Base-by-base conservation (phyloP, 768 basidiomycete species). In the Roridomyces roridus region DNA sequence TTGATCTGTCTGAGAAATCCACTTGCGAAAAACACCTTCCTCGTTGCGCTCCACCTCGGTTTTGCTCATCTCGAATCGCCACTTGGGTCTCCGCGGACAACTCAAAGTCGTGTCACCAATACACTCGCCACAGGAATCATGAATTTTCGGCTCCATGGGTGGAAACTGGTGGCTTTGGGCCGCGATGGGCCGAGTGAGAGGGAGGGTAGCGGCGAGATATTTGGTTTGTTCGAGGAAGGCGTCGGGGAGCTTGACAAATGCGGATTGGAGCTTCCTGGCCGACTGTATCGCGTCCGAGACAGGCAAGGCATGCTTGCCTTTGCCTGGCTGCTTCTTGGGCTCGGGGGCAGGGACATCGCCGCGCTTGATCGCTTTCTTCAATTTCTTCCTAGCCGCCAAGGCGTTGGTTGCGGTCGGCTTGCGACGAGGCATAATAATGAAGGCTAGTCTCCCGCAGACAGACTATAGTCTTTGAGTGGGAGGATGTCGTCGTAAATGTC, bases 21-120 rank as follows among this genome's bases (percentile, higher is more conserved):
- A 97, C 67, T 62, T 62, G 37, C 52, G 44, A 23, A 94, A 96
- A 35, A 86, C 42, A 0, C 87, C 92, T 67, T 94, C 91, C 72
- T 98, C 96, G 68, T 96, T 97, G 49, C 78, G 80, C 67, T 98
- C 94, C 15, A 98, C 88, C 72, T 95, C 91, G 21, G 82, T 85
- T 77, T 96, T 98, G 36, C 86, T 81, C 87, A 91, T 90, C 21
- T 91, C 88, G 68, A 85, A 92, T 18, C 83, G 77, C 92, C 95
- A 97, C 70, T 89, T 94, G 4, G 96, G 95, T 55, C 96, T 70
- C 59, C 74, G 83, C 17, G 92, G 92, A 65, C 82, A 84, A 34
- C 71, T 69, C 62, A 84, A 69, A 7, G 46, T 43, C 2, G 61
- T 64, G 46, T 51, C 36, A 17, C 21, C 47, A 48, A n/a, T n/a